Evolutionary conservation across 2,329 filamentous ascomycete genomes (phyloP).

Genomic region (Didymellaceae sp.): DNA sequence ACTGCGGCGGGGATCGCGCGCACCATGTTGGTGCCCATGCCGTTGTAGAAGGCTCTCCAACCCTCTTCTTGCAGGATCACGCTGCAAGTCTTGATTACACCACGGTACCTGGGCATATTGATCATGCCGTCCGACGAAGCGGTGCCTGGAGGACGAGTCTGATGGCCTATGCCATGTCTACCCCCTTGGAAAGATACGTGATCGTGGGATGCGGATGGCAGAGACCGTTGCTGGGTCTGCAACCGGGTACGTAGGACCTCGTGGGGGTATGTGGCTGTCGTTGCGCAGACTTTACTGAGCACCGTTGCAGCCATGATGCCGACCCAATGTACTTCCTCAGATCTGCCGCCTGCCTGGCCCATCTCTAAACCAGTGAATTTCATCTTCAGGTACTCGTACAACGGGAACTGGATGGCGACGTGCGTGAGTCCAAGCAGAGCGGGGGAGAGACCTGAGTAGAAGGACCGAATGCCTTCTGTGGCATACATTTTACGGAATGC

Average conservation of each 20-base stretch:
- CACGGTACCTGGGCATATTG: constrained; percentile 68
- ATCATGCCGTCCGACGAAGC: constrained; percentile 65
- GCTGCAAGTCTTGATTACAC: constrained; percentile 79
- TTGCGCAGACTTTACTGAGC: constrained; percentile 91
- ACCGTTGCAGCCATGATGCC: constrained; percentile 90
- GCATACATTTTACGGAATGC: constrained; percentile 96
- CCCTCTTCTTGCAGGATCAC: constrained; percentile 91
- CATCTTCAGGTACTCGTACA: constrained; percentile 92
- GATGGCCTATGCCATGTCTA: constrained; percentile 45
- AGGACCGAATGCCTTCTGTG: constrained; percentile 84
- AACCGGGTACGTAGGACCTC: constrained; percentile 93
- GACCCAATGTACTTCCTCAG: constrained; percentile 73
- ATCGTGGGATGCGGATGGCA: constrained; percentile 55
- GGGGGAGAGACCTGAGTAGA: constrained; percentile 93
- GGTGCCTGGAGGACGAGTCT: constrained; percentile 52
- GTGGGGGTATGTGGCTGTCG: constrained; percentile 94
- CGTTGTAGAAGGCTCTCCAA: constrained; percentile 95
- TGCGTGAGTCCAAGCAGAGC: constrained; percentile 91
- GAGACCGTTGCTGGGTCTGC: constrained; percentile 86
- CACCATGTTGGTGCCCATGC: constrained; percentile 97
- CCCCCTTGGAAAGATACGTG: constrained; percentile 57
- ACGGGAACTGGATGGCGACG: constrained; percentile 95
- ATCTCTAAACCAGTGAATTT: constrained; percentile 89
- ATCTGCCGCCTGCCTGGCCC: constrained; percentile 68
- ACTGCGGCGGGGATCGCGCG: constrained; percentile 93